These are phyloP conservation scores for Adenanthera pavonina DNA, from an alignment of 306 rosid species.

Conservation along the genomic window DNA sequence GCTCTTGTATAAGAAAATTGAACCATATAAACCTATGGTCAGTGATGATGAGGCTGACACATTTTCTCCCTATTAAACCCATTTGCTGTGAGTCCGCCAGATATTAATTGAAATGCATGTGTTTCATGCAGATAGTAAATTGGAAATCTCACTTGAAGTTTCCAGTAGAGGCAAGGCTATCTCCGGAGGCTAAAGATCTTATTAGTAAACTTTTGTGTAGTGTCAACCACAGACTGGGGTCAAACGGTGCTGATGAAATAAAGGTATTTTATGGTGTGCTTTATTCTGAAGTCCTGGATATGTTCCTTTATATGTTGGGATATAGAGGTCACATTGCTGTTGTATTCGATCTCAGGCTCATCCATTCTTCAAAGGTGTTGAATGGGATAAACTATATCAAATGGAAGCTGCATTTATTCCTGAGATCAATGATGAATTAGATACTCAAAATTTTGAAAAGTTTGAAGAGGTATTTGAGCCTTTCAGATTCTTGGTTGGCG, in stretches of 20 bases:
- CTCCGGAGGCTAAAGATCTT: slow-evolving; percentile 86
- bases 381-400: slow-evolving; percentile 88
- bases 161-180: slow-evolving; percentile 91
- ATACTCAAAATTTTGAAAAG: slow-evolving; percentile 97
- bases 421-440: slow-evolving; percentile 94
- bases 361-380: slow-evolving; percentile 72
- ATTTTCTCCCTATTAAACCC: not conserved
- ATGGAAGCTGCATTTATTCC: slow-evolving; percentile 99
- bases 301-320: slow-evolving; percentile 38
- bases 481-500: slow-evolving; percentile 29
- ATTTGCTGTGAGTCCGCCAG: slow-evolving; percentile 20
- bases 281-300: slow-evolving; percentile 58
- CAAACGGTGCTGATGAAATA: slow-evolving; percentile 87
- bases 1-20: slow-evolving; percentile 2
- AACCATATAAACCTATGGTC: slow-evolving; percentile 19
- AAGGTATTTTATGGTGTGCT: slow-evolving; percentile 89
- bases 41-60: slow-evolving; percentile 16
- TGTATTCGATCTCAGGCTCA: slow-evolving; percentile 68
- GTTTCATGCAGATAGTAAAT: slow-evolving; percentile 78
- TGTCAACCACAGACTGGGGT: slow-evolving; percentile 85
- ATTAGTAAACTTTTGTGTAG: slow-evolving; percentile 83
- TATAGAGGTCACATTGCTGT: slow-evolving; percentile 53
- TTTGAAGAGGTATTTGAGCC: slow-evolving; percentile 82
- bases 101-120: slow-evolving; percentile 3
- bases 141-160: slow-evolving; percentile 96